Evolutionary conservation across 306 rosid genomes (phyloP), one percentile per base, ranked within the genome.

Genomic region (Castanea crenata): DNA sequence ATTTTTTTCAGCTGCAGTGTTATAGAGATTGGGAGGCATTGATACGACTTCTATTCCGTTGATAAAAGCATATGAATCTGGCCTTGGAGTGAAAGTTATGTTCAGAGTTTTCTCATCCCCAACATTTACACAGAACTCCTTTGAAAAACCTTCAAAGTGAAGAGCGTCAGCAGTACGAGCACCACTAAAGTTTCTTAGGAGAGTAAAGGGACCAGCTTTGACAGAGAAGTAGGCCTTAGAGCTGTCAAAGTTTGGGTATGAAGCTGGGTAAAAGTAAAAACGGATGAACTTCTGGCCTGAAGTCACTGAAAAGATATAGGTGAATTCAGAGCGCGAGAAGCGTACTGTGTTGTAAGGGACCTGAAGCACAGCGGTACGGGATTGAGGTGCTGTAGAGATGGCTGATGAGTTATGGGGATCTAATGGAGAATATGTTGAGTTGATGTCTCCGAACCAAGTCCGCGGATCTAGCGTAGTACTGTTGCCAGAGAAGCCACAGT

Each of bases 291-390:
- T 58, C 21, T 58, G 64, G 64, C 64, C 64, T 4, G 64, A 11
- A 7, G 64, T 58, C 5, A 58, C 5, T 3, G 14, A 25, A 4
- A 58, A 58, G 2, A 10, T 8, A 27, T 21, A 58, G 64, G 32
- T 8, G 64, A 58, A 58, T 58, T 3, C 64, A 5, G 64, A 58
- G 16, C 0, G 5, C 1, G 64, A 58, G 2, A 58, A 13, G 29
- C 64, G 32, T 11, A 13, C 64, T 6, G 31, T 58, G 64, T 0
- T 4, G 10, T 58, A 58, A 5, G 29, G 64, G 23, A 58, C 64
- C 0, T 1, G 14, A 12, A 0, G 2, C 5, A 0, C 16, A 0
- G 4, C 0, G 32, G 31, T 46, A 0, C 14, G 31, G 3, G 64
- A 20, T 58, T 21, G 32, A 9, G 10, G 16, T 0, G 10, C 31